A percentile compares a stretch with the other conserved stretches of the same genome.
Evolutionary conservation across 2,329 filamentous ascomycete genomes (phyloP).

Genomic region (Aureobasidium sp.): DNA sequence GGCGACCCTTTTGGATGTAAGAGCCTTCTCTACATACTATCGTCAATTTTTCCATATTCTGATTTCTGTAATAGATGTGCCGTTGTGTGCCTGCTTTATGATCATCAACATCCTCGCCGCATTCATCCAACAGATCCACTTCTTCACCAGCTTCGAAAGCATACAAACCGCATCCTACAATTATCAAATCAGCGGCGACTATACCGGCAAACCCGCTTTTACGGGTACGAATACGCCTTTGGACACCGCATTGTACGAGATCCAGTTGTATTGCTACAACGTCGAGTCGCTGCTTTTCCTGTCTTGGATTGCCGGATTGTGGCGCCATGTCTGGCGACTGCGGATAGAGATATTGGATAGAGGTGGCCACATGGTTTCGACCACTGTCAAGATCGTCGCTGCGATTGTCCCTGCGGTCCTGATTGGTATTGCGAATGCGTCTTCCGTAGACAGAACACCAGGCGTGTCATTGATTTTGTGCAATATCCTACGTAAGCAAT

Average conservation of each 20-base stretch:
- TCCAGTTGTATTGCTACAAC: conserved; percentile 13
- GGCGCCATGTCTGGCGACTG: conserved; percentile 11
- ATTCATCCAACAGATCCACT: conserved; percentile 13
- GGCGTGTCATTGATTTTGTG: conserved; percentile 2
- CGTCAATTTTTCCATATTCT: neutral
- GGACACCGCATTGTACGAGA: conserved; percentile 1
- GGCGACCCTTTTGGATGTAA: conserved; percentile 11
- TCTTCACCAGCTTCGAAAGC: conserved; percentile 1
- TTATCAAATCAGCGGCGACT: neutral
- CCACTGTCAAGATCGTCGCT: neutral
- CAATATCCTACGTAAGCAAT: neutral
- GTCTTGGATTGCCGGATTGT: conserved; percentile 7
- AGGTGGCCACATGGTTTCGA: conserved; percentile 1
- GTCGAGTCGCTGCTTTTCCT: conserved; percentile 9
- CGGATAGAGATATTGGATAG: neutral
- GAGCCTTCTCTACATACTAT: neutral
- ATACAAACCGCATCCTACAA: neutral
- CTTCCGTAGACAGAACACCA: conserved; percentile 1
- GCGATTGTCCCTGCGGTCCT: neutral
- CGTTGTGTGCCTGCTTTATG: conserved; percentile 4
- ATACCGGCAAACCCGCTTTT: conserved; percentile 3
- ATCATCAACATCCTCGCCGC: neutral
- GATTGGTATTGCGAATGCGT: conserved; percentile 7
- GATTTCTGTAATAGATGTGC: neutral
- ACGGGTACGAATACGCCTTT: conserved; percentile 2